phyloP scores from a whole-genome alignment of 345 rosid genomes.

The Eucalyptus polybractea region DNA sequence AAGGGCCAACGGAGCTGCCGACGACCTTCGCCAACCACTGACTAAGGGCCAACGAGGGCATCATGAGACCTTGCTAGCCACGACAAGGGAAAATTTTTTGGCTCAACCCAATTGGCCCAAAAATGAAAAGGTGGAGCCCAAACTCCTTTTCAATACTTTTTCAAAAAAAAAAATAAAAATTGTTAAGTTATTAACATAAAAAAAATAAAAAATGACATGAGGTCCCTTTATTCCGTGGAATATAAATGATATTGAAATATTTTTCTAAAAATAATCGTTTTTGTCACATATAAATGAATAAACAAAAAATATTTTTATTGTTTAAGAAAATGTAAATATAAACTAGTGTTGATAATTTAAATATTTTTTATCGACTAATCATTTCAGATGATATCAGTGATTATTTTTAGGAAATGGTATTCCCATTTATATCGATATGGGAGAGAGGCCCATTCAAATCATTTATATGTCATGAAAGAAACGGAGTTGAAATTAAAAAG shows the following conservation, averaged over 20 bases:
- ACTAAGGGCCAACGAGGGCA: not conserved
- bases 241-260: not conserved
- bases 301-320: too few relatives aligned
- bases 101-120: not conserved
- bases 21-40: rapidly evolving
- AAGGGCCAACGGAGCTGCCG: rapidly evolving
- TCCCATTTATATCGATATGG: too few relatives aligned
- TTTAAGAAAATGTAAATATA: too few relatives aligned
- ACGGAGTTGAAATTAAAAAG: not conserved
- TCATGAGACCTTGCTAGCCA: not conserved
- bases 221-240: not conserved
- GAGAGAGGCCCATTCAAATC: not conserved
- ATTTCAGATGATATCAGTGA: too few relatives aligned
- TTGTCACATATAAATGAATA: not conserved
- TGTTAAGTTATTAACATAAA: too few relatives aligned
- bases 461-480: not conserved
- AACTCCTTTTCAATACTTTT: not conserved
- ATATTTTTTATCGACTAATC: too few relatives aligned
- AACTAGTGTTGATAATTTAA: not conserved
- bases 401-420: too few relatives aligned
- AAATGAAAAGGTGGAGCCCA: not conserved
- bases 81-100: not conserved
- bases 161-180: too few relatives aligned
- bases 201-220: too few relatives aligned
- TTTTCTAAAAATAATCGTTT: not conserved